phyloP scores from a whole-genome alignment of 2,329 filamentous ascomycete genomes.

The Cordyceps fumosorosea region DNA sequence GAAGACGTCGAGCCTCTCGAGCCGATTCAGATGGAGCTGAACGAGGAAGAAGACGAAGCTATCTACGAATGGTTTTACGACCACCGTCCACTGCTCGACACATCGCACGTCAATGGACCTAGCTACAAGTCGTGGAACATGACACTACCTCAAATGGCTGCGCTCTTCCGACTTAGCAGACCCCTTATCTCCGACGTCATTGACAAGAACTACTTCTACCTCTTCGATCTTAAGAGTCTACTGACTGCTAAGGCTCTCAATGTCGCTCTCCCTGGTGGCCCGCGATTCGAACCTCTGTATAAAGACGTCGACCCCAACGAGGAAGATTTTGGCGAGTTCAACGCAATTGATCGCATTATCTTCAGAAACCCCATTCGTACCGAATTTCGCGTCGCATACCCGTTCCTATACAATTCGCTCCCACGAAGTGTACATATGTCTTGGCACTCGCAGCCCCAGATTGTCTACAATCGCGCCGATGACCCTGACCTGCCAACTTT shows the following conservation, averaged over 20 bases:
- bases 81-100: slow-evolving; percentile 82
- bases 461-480: slow-evolving; percentile 83
- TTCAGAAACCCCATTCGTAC: slow-evolving; percentile 93
- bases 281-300: slow-evolving; percentile 92
- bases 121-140: slow-evolving; percentile 98
- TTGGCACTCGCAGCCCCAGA: slow-evolving; percentile 90
- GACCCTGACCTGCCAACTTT: slow-evolving; percentile 88
- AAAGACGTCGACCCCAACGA: slow-evolving; percentile 99
- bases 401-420: slow-evolving; percentile 92
- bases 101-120: slow-evolving; percentile 87
- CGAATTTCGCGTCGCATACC: slow-evolving; percentile 90
- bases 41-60: slow-evolving; percentile 84
- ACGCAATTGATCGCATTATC: slow-evolving; percentile 98
- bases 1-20: slow-evolving; percentile 97
- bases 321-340: slow-evolving; percentile 99
- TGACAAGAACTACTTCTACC: slow-evolving; percentile 95
- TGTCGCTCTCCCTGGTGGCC: slow-evolving; percentile 94
- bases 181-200: slow-evolving; percentile 86
- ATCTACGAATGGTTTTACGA: slow-evolving; percentile 98
- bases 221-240: slow-evolving; percentile 93
- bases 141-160: slow-evolving; percentile 89
- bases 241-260: slow-evolving; percentile 95
- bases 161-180: slow-evolving; percentile 83
- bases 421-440: slow-evolving; percentile 88
- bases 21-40: slow-evolving; percentile 96